Evolutionary conservation across 2,329 filamentous ascomycete species (phyloP).

Genomic region (Magnaporthiopsis poae): DNA sequence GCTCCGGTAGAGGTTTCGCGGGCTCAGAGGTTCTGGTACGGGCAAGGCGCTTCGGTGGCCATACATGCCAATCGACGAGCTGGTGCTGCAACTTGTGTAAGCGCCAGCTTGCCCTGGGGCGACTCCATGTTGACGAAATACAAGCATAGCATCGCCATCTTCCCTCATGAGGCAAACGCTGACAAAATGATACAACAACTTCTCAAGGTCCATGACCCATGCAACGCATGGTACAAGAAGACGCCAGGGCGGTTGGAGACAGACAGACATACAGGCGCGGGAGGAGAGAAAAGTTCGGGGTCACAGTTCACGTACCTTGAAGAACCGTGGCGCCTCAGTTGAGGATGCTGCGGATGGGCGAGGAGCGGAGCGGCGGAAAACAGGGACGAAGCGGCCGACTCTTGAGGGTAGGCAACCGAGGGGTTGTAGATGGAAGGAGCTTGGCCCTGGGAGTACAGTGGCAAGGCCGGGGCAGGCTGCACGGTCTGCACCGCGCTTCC

Average conservation of each 20-base stretch:
- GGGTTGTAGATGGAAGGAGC: conserved; percentile 33
- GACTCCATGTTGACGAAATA: background rate
- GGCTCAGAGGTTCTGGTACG: conserved; percentile 38
- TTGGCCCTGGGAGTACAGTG: conserved; percentile 36
- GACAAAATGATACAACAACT: too few species aligned
- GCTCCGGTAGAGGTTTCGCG: conserved; percentile 46
- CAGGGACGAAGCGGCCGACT: conserved; percentile 33
- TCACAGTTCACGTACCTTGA: conserved; percentile 39
- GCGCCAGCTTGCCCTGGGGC: conserved; percentile 14
- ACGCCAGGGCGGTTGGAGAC: background rate
- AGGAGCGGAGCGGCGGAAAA: conserved; percentile 38
- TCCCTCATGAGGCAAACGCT: too few species aligned
- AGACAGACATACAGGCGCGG: background rate
- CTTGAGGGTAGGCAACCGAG: conserved; percentile 38
- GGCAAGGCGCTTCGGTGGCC: conserved; percentile 44
- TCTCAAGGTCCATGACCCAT: background rate
- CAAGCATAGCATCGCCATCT: background rate
- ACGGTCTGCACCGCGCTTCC: conserved; percentile 40
- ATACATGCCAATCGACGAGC: conserved; percentile 47
- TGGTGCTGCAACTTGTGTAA: conserved; percentile 34
- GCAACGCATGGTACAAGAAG: too few species aligned
- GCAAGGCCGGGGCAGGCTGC: conserved; percentile 41
- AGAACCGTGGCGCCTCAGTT: conserved; percentile 40
- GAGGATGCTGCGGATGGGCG: conserved; percentile 40
- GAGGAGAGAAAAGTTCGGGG: background rate